A percentile compares a stretch with the other conserved stretches of the same genome.
Conservation (phyloP, 257 asterid species). For the Parsonsia alboflavescens region DNA sequence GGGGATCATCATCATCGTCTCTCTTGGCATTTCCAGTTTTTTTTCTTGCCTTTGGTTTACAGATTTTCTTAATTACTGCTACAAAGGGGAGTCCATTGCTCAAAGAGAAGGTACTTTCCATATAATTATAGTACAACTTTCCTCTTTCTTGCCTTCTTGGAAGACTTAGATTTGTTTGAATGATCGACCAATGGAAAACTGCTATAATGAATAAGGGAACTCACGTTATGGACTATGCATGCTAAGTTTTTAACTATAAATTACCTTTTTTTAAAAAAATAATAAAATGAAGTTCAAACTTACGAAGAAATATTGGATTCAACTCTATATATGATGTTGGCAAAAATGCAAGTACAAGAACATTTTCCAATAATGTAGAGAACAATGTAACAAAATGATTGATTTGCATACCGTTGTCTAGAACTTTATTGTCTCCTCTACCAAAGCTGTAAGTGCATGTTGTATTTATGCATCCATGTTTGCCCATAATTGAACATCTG, state of each 20-base stretch:
- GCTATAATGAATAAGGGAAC: too few species aligned
- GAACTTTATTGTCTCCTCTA: neutral
- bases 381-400: neutral
- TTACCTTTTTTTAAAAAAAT: too few species aligned
- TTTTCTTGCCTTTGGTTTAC: conserved; percentile 14
- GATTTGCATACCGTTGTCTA: neutral
- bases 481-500: neutral
- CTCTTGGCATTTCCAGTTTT: conserved; percentile 3
- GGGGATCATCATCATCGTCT: neutral
- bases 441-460: neutral
- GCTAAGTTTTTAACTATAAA: too few species aligned
- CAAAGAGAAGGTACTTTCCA: conserved; percentile 18
- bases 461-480: neutral
- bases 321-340: too few species aligned
- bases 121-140: neutral
- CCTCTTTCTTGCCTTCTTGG: too few species aligned
- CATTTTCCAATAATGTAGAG: neutral
- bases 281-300: too few species aligned
- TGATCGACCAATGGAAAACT: too few species aligned
- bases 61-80: conserved; percentile 18
- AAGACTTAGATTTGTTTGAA: too few species aligned
- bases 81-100: conserved; percentile 8
- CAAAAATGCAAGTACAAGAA: neutral
- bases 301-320: neutral
- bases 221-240: too few species aligned